A percentile compares a stretch with the other conserved stretches of the same genome.
phyloP scores from a whole-genome alignment of 208 protist genomes.

The Trypanosoma caninum region DNA sequence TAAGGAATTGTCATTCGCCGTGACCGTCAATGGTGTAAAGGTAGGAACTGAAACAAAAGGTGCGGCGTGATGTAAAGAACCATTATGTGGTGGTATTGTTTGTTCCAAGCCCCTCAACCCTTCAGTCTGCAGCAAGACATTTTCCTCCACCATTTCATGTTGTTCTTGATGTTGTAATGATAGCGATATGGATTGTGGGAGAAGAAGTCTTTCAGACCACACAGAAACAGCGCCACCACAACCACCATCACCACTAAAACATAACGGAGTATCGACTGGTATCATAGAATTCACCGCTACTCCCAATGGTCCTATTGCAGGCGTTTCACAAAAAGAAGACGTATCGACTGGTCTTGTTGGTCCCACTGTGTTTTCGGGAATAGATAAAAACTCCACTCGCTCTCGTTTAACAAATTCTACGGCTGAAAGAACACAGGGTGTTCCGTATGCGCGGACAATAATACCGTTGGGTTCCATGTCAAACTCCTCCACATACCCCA shows the following conservation, averaged over 20 bases:
- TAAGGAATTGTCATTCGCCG: not conserved
- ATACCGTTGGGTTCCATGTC: slow-evolving; percentile 89
- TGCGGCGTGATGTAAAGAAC: too few relatives aligned
- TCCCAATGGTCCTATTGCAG: not conserved
- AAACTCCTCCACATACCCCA: slow-evolving; percentile 88
- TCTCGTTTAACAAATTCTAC: slow-evolving; percentile 60
- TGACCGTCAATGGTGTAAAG: not conserved
- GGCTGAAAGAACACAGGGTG: slow-evolving; percentile 76
- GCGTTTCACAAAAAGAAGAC: not conserved
- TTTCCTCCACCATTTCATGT: too few relatives aligned
- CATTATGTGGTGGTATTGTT: too few relatives aligned
- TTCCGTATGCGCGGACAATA: slow-evolving; percentile 90
- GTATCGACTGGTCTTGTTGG: not conserved
- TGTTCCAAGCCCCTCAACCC: too few relatives aligned
- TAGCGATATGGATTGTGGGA: too few relatives aligned
- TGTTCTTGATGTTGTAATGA: too few relatives aligned
- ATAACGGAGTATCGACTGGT: not conserved
- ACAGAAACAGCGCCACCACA: too few relatives aligned
- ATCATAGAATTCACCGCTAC: not conserved
- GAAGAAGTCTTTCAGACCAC: too few relatives aligned
- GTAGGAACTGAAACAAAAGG: not conserved
- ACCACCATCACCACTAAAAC: not conserved
- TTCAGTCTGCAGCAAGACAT: too few relatives aligned
- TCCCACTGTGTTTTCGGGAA: not conserved
- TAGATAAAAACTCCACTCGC: not conserved